Conservation (phyloP, 1,284 basidiomycete species). For the Kalmanozyma brasiliensis region DNA sequence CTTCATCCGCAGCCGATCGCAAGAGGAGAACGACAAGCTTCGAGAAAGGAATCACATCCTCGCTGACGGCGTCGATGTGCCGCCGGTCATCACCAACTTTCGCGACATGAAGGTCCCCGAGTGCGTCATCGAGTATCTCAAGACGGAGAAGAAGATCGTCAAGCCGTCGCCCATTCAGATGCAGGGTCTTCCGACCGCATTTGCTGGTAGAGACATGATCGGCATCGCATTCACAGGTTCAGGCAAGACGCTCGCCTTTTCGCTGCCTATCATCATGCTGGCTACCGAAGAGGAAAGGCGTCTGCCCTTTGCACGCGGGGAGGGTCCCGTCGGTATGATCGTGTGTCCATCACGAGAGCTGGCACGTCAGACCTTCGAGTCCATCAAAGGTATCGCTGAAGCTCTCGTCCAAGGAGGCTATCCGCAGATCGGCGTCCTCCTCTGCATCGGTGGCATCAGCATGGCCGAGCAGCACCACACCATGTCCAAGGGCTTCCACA, state of each 20-base stretch:
- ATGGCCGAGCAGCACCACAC: constrained; percentile 96
- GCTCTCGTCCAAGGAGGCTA: constrained; percentile 85
- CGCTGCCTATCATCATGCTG: constrained; percentile 75
- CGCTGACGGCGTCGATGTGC: constrained; percentile 89
- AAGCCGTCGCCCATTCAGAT: constrained; percentile 94
- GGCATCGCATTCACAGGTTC: constrained; percentile 71
- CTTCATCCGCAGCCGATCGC: constrained; percentile 79
- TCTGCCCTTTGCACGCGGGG: constrained; percentile 87
- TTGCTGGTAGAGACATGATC: constrained; percentile 70
- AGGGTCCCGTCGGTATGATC: constrained; percentile 93
- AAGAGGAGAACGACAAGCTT: constrained; percentile 78
- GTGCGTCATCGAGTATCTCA: constrained; percentile 82
- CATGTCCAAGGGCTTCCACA: constrained; percentile 88
- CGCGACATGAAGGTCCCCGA: constrained; percentile 96
- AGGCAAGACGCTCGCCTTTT: constrained; percentile 70
- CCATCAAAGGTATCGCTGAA: constrained; percentile 84
- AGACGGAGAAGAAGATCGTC: constrained; percentile 81
- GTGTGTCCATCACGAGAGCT: constrained; percentile 74
- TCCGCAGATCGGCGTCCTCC: constrained; percentile 77
- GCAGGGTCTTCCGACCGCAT: constrained; percentile 91
- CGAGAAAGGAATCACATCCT: constrained; percentile 92
- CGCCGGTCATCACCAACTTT: constrained; percentile 92
- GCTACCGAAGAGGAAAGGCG: constrained; percentile 81
- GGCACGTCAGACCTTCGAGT: constrained; percentile 87
- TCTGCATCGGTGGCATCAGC: constrained; percentile 97